Percentiles rank a stretch among this genome's conserved stretches.
Conservation (phyloP, 768 basidiomycete genomes). For the Asterophora parasitica region DNA sequence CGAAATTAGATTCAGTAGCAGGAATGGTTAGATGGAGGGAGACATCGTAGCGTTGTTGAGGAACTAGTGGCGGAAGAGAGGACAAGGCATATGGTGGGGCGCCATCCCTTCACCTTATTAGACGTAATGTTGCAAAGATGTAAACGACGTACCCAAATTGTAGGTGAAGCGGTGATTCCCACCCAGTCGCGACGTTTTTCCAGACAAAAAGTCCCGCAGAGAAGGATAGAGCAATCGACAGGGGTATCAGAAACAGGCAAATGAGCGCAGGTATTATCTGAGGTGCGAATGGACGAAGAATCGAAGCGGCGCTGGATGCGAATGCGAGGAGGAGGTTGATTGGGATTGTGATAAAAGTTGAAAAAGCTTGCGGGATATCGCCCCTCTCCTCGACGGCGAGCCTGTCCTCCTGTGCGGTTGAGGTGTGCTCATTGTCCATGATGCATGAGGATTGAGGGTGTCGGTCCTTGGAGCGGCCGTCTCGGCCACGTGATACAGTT, state of each 20-base stretch:
- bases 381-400: neutral
- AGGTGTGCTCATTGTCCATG: constrained; percentile 17
- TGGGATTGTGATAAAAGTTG: constrained; percentile 10
- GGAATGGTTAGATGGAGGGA: constrained; percentile 65
- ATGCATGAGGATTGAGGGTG: neutral
- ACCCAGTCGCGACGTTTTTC: constrained; percentile 64
- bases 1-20: constrained; percentile 58
- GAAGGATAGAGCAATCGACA: constrained; percentile 54
- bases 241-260: constrained; percentile 56
- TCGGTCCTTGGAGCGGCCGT: no score
- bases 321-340: constrained; percentile 12
- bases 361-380: constrained; percentile 10
- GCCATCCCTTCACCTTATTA: constrained; percentile 47
- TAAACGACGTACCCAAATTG: constrained; percentile 64
- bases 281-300: constrained; percentile 51
- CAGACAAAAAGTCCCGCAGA: constrained; percentile 73
- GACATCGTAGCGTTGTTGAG: constrained; percentile 71
- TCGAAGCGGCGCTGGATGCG: constrained; percentile 21
- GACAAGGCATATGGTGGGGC: constrained; percentile 57
- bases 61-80: constrained; percentile 44
- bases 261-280: constrained; percentile 64
- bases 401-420: constrained; percentile 12
- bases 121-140: constrained; percentile 1
- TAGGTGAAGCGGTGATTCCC: constrained; percentile 64
- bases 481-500: neutral